Base-by-base conservation (phyloP, 805 yeast genomes). In the Cyberlindnera xishuangbannaensis region DNA sequence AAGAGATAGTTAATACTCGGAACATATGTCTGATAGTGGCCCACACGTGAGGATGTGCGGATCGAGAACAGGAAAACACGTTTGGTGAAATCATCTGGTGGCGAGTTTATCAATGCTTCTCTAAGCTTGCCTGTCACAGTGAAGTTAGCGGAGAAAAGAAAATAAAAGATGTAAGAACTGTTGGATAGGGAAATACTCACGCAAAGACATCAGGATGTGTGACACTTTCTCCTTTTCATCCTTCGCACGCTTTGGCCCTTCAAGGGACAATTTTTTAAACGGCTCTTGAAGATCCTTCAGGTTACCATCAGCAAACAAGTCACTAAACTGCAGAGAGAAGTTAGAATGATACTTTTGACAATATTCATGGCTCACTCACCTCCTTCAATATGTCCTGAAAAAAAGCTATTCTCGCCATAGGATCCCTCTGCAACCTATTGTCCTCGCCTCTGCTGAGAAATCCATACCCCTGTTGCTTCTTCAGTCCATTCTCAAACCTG, bases 401-500 rank as follows among this genome's bases (percentile, higher is more conserved):
- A 32, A 62, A 65, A 18, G 51, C 52, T 6, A 44, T 48, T 43
- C 83, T 57, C 8, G 67, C 71, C 5, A 36, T 31, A 4, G 59
- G 60, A 44, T 69, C 68, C 4, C 55, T 47, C 44, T 69, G 76
- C 26, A 79, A 58, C 25, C 70, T 50, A 32, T 49, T 50, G 35
- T 70, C 77, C 27, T 71, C 78, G 1, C 84, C 83, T 36, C 85
- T 58, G 41, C 84, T 78, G 7, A 77, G 53, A 31, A 74, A 58
- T 0, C 84, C 83, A 40, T 65, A 73, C 7, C 36, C 45, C 6
- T 59, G 65, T 13, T 43, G 41, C 23, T 43, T 33, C 12, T 50
- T 47, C 18, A 44, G 47, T 5, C 57, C 52, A 0, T 38, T 39
- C 6, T 44, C 32, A 36, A 70, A 69, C 37, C 65, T 52, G 10